Evolutionary conservation across 1,284 basidiomycete species (phyloP), one percentile per base, ranked within the genome.

Genomic region (Malassezia globosa): DNA sequence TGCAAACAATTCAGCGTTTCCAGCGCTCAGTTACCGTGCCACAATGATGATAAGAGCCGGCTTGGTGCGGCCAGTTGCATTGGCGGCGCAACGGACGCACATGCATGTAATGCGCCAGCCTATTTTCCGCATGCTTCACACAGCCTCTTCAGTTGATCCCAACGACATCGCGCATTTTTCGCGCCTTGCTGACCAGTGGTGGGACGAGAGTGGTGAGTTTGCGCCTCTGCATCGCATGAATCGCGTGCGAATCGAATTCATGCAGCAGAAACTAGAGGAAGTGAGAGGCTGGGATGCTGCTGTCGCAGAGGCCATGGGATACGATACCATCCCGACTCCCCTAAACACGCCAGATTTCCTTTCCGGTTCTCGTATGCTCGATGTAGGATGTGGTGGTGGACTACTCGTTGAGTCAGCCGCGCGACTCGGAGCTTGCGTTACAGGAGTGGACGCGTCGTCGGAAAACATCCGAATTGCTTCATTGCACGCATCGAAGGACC

Each of bases 301-400:
- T 7, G 23, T 48, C 14, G 46, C 34, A 4, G 57, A 60, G 22
- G 55, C 58, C 34, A 40, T 46, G 1, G 45, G 35, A 7, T 19
- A 13, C 16, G 23, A 27, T 23, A 21, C 18, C 4, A 35, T 2
- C 5, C 39, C 24, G 1, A 35, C 27, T 88, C 19, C 37, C 5
- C 13, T 29, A 3, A 14, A 16, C 18, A 7, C 35, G 25, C 78
- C 78, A 8, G 34, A 34, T 38, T 63, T 65, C 38, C 42, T 67
- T 8, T 63, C 73, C 3, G 84, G 83, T 0, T 72, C 84, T 65
- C 78, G 83, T 56, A 81, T 82, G 23, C 72, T 87, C 34, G 85
- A 88, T 67, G 81, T 97, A 1, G 94, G 94, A 0, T 96, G 92
- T 70, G 94, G 94, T 8, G 94, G 94, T 0, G 94, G 94, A 0